phyloP scores from a whole-genome alignment of 768 basidiomycete genomes.

The Nevesoporus exiguus region DNA sequence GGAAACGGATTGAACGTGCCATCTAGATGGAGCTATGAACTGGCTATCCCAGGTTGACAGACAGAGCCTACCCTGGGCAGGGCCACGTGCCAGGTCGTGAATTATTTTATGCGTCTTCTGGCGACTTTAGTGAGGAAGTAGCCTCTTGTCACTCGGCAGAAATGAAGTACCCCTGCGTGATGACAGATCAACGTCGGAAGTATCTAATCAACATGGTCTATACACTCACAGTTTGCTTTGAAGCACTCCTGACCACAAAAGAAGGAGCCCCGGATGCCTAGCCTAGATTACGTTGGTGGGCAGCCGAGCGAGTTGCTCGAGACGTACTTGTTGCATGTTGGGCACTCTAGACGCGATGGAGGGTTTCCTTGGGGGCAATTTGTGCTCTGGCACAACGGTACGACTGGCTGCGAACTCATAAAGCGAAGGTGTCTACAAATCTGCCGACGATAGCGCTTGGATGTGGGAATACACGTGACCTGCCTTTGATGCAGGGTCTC shows the following conservation, averaged over 20 bases:
- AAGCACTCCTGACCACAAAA: slow-evolving; percentile 97
- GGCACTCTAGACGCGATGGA: slow-evolving; percentile 84
- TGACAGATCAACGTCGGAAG: not conserved
- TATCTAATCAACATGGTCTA: not conserved
- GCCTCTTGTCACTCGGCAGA: no score
- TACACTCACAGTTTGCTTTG: slow-evolving; percentile 82
- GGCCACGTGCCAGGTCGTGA: slow-evolving; percentile 55
- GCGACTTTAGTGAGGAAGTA: not conserved
- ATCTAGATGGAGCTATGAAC: slow-evolving; percentile 40
- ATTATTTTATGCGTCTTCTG: slow-evolving; percentile 83
- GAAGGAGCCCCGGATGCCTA: slow-evolving; percentile 79
- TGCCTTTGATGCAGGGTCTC: not conserved
- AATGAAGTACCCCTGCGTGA: slow-evolving; percentile 25
- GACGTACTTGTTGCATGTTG: slow-evolving; percentile 86
- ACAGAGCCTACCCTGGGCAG: slow-evolving; percentile 11
- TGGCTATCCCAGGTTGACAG: not conserved
- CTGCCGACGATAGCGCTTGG: not conserved
- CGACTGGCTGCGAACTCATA: slow-evolving; percentile 38
- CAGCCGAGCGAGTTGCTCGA: not conserved
- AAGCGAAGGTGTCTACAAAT: not conserved
- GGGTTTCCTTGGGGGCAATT: slow-evolving; percentile 79
- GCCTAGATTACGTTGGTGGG: slow-evolving; percentile 39
- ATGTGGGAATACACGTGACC: slow-evolving; percentile 18
- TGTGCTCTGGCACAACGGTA: slow-evolving; percentile 66
- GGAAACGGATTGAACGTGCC: slow-evolving; percentile 80